Evolutionary conservation across 2,329 filamentous ascomycete genomes (phyloP), one percentile per base, ranked within the genome.

Genomic region (Talaromyces islandicus): DNA sequence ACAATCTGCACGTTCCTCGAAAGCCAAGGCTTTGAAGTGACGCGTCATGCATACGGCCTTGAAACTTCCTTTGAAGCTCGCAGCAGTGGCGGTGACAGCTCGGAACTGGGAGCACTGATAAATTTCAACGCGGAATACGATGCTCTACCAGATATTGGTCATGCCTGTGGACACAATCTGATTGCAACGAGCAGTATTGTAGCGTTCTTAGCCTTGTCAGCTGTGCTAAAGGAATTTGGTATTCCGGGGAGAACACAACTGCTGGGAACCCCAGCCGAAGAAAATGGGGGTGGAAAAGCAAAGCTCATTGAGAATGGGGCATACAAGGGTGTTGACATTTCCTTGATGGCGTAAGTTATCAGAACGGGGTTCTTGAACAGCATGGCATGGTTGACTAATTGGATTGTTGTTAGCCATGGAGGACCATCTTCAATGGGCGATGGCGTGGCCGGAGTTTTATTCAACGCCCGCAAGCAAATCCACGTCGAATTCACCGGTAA

Each of bases 401-500:
- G 30, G 3, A n/a, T 29, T 29, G 29, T 4, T 54, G 29, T 35
- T 11, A 60, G 58, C 7, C 58, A 60, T 4, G 58, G 52, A 4
- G 58, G 58, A 2, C 58, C 58, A 25, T 56, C 58, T 5, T 7
- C n/a, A 21, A 56, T 60, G 27, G 41, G 52, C 3, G 64, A 66
- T 9, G 69, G 70, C 3, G 63, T 71, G 14, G 70, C 67, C 1
- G 70, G 70, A 1, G 65, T 67, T 0, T 54, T 68, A 7, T 71
- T 69, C 65, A 72, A 75, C 46, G 73, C 73, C 1, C 66, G 71
- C 3, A 69, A 75, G 29, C 67, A 74, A 38, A 65, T 77, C 21
- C 64, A 66, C 19, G 74, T 77, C 52, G 73, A 75, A 62, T 82
- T 60, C 12, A 60, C 41, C 0, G 85, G 84, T 1, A 78, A 77